Evolutionary conservation across 2,329 filamentous ascomycete species (phyloP).

Genomic region (Colletotrichum sojae): DNA sequence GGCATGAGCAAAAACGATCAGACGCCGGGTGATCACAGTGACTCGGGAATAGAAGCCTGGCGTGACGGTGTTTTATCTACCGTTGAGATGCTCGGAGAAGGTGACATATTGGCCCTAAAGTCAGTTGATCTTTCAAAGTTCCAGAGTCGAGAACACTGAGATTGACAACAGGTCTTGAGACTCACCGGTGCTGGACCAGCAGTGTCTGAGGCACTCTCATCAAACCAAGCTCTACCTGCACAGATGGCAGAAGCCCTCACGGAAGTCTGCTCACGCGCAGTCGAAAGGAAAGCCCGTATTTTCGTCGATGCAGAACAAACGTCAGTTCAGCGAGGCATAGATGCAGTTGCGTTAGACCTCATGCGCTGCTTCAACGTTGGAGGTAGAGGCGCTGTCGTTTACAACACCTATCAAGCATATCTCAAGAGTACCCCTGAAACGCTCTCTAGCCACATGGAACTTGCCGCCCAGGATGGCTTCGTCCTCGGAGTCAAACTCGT

Average conservation of each 20-base stretch:
- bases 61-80: slow-evolving; percentile 81
- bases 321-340: slow-evolving; percentile 82
- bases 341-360: slow-evolving; percentile 82
- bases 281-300: slow-evolving; percentile 77
- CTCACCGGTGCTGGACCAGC: slow-evolving; percentile 87
- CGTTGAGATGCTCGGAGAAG: slow-evolving; percentile 75
- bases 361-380: slow-evolving; percentile 82
- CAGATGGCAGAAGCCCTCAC: slow-evolving; percentile 80
- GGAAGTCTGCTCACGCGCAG: slow-evolving; percentile 80
- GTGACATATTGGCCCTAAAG: slow-evolving; percentile 78
- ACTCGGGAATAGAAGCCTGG: slow-evolving; percentile 77
- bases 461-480: slow-evolving; percentile 72
- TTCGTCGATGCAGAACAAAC: slow-evolving; percentile 91
- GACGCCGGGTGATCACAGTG: slow-evolving; percentile 59
- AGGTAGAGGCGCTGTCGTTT: slow-evolving; percentile 76
- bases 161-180: too few relatives aligned
- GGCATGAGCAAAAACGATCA: slow-evolving; percentile 62
- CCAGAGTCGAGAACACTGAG: too few relatives aligned
- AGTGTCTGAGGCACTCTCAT: slow-evolving; percentile 77
- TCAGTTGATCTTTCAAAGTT: slow-evolving; percentile 51
- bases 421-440: slow-evolving; percentile 74
- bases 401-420: slow-evolving; percentile 85
- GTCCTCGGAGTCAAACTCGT: slow-evolving; percentile 82
- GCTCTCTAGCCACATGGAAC: slow-evolving; percentile 71
- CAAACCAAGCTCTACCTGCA: slow-evolving; percentile 72